Conservation (phyloP, 441 rosid genomes). For the Raphanus hybrid region DNA sequence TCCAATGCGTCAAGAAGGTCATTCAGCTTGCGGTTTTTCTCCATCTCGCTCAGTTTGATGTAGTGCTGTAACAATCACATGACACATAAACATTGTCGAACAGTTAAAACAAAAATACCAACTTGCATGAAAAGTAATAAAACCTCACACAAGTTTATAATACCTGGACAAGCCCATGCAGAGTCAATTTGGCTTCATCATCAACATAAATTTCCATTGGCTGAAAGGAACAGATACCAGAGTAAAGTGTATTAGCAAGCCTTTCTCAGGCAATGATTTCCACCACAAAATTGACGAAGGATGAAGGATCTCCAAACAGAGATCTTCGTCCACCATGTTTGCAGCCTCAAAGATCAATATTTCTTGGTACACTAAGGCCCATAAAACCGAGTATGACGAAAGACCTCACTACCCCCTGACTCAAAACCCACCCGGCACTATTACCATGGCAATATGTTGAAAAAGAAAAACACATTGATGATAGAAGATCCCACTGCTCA, state of each 20-base stretch:
- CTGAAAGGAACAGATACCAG: slow-evolving; percentile 71
- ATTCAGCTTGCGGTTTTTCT: slow-evolving; percentile 96
- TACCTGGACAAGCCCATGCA: slow-evolving; percentile 99
- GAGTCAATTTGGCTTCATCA: slow-evolving; percentile 97
- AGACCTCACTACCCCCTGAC: neutral
- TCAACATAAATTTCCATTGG: slow-evolving; percentile 99
- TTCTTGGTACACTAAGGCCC: neutral
- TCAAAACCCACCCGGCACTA: slow-evolving; percentile 22
- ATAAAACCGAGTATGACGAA: neutral
- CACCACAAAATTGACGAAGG: slow-evolving; percentile 62
- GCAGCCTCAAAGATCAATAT: slow-evolving; percentile 45
- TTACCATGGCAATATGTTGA: neutral
- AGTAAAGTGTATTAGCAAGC: slow-evolving; percentile 75
- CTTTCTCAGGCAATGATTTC: slow-evolving; percentile 66
- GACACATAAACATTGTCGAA: neutral
- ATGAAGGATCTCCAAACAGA: slow-evolving; percentile 49
- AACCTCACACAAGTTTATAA: neutral
- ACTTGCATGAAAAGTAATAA: neutral
- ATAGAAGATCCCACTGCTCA: neutral
- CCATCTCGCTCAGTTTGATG: slow-evolving; percentile 92
- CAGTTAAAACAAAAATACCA: neutral
- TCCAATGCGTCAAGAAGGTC: slow-evolving; percentile 98
- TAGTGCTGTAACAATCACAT: slow-evolving; percentile 65
- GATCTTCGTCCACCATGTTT: slow-evolving; percentile 56
- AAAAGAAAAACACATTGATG: neutral